Evolutionary conservation across 345 rosid species (phyloP).

Genomic region (Laguncularia racemosa): DNA sequence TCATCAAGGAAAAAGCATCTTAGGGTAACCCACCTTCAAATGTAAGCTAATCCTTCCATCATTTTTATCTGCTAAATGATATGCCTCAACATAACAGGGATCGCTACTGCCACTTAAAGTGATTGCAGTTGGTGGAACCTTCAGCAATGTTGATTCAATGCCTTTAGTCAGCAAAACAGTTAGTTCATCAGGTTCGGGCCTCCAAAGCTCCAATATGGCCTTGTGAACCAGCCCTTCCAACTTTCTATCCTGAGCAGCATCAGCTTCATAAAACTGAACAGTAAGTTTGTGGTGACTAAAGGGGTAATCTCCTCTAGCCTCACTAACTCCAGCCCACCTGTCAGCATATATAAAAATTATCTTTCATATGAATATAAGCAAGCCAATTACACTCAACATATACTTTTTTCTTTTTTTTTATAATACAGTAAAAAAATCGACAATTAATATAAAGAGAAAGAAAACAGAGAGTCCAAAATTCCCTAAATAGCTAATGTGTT

Average conservation of each 20-base stretch:
- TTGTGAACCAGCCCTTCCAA: constrained; percentile 92
- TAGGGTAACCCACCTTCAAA: constrained; percentile 51
- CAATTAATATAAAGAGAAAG: not conserved
- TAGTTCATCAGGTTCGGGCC: constrained; percentile 88
- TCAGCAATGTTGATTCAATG: constrained; percentile 59
- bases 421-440: no score
- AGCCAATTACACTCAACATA: constrained; percentile 1
- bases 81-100: constrained; percentile 94
- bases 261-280: constrained; percentile 93
- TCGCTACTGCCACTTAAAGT: constrained; percentile 93
- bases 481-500: no score
- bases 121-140: constrained; percentile 68
- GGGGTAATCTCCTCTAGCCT: constrained; percentile 98
- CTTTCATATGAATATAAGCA: not conserved
- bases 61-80: constrained; percentile 92
- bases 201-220: constrained; percentile 98
- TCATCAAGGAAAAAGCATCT: not conserved
- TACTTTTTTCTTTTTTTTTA: no score
- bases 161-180: constrained; percentile 75
- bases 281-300: constrained; percentile 98
- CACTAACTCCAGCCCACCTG: constrained; percentile 98
- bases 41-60: constrained; percentile 93
- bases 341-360: constrained; percentile 7
- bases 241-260: constrained; percentile 98
- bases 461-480: not conserved